Conservation (phyloP, 345 rosid species). For the Moricandia arvensis region DNA sequence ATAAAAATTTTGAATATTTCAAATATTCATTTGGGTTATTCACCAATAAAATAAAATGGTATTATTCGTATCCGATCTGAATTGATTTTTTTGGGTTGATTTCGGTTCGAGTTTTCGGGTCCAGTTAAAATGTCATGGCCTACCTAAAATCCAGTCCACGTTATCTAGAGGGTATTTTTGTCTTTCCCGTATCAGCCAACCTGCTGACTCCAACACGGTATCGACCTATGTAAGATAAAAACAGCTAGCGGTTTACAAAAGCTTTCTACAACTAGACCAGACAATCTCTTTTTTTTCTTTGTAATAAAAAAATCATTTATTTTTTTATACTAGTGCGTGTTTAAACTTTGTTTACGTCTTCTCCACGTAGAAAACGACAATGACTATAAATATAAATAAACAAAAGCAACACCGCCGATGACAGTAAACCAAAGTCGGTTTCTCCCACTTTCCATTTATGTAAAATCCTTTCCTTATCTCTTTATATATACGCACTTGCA, state of each 20-base stretch:
- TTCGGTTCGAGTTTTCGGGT: too few species aligned
- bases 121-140: too few species aligned
- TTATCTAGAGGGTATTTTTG: constrained; percentile 12
- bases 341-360: constrained; percentile 27
- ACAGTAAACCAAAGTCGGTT: constrained; percentile 34
- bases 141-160: constrained; percentile 4
- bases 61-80: too few species aligned
- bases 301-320: neutral
- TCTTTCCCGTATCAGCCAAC: neutral
- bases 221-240: neutral
- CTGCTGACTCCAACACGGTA: constrained; percentile 34
- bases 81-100: too few species aligned
- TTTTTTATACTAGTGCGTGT: neutral
- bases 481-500: constrained; percentile 20
- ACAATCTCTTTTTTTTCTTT: neutral
- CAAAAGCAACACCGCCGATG: constrained; percentile 23
- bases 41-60: too few species aligned
- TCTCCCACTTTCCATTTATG: constrained; percentile 5
- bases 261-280: neutral
- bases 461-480: neutral
- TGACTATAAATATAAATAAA: neutral
- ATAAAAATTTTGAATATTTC: too few species aligned
- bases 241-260: constrained; percentile 28
- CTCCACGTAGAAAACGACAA: constrained; percentile 27
- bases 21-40: too few species aligned